These are phyloP conservation scores for Diplodia sapinea DNA, from an alignment of 2,329 filamentous ascomycete genomes.

Conservation along the genomic window DNA sequence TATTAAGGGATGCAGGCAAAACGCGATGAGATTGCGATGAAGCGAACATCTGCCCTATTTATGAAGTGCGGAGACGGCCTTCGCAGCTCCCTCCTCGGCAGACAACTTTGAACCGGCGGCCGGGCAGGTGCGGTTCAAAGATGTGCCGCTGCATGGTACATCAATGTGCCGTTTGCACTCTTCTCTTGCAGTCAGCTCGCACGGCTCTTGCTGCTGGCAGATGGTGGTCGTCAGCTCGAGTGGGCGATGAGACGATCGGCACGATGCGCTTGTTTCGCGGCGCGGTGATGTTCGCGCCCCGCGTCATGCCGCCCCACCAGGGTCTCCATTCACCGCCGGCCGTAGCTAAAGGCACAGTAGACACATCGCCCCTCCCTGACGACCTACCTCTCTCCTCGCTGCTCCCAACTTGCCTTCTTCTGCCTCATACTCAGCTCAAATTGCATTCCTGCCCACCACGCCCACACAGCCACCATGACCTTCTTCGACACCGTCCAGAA, in stretches of 20 bases:
- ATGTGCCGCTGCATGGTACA: slow-evolving; percentile 8
- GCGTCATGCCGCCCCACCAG: slow-evolving; percentile 24
- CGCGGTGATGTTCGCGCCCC: slow-evolving; percentile 18
- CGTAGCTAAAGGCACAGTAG: neutral
- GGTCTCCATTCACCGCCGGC: slow-evolving; percentile 23
- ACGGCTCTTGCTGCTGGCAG: neutral
- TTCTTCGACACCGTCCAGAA: slow-evolving; percentile 85
- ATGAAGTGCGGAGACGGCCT: slow-evolving; percentile 14
- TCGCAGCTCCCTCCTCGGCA: neutral
- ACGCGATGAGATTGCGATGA: slow-evolving; percentile 12
- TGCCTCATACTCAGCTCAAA: neutral
- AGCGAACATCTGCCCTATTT: neutral
- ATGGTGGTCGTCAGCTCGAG: slow-evolving; percentile 2
- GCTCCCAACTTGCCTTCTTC: neutral
- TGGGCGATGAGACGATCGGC: neutral
- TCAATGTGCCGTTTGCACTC: neutral
- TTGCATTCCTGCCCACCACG: neutral
- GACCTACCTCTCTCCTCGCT: neutral
- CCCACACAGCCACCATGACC: slow-evolving; percentile 53
- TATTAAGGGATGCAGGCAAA: slow-evolving; percentile 17
- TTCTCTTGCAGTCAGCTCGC: neutral
- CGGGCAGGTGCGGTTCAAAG: slow-evolving; percentile 7
- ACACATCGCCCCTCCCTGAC: slow-evolving; percentile 26
- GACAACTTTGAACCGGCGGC: slow-evolving; percentile 12
- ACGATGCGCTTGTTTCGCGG: slow-evolving; percentile 18